Base-by-base conservation (phyloP, 495 filamentous ascomycete species). In the Daldinia concentrica region DNA sequence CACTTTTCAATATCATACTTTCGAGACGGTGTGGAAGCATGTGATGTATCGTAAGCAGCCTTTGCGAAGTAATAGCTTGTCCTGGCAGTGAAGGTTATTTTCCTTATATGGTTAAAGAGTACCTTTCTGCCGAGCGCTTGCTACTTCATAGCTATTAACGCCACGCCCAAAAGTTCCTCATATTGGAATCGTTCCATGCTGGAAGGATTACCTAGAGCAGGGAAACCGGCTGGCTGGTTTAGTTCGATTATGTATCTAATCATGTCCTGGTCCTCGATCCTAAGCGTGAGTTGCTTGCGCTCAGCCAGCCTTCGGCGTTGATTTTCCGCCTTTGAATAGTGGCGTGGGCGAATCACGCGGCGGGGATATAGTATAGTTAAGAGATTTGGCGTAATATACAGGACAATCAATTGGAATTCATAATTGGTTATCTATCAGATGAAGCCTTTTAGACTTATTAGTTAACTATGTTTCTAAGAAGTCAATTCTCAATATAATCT, bases 231-330 rank as follows among this genome's bases (percentile, higher is more conserved):
- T 32, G 11, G 19, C 27, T 2, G 22, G 19, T 36, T 36, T 36
- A 36, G 34, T 36, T 36, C 34, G 14, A 14, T 36, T 12, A 2
- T 4, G 4, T 11, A 4, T 36, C 12, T 12, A 36, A 14, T 12
- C 12, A 36, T 14, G 41, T 34, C 34, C 51, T 11, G 37, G 30
- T 51, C 29, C 24, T 55, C 45, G 19, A 24, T 22, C 59, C 55
- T 32, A 37, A 43, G 22, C 50, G 43, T 34, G 29, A 50, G 64
- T 56, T 68, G 48, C 69, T 72, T 64, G 65, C 24, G 22, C 8
- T 56, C 54, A 72, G 59, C 58, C 24, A 62, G 52, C 52, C 45
- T 24, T 59, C n/a, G 15, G 50, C 9, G 15, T 67, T 19, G 36
- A 37, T 50, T 17, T n/a, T 27, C 43, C 19, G 43, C 51, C 52